These are phyloP conservation scores for Fragaria ananassa DNA, from an alignment of 306 rosid species.

Conservation along the genomic window DNA sequence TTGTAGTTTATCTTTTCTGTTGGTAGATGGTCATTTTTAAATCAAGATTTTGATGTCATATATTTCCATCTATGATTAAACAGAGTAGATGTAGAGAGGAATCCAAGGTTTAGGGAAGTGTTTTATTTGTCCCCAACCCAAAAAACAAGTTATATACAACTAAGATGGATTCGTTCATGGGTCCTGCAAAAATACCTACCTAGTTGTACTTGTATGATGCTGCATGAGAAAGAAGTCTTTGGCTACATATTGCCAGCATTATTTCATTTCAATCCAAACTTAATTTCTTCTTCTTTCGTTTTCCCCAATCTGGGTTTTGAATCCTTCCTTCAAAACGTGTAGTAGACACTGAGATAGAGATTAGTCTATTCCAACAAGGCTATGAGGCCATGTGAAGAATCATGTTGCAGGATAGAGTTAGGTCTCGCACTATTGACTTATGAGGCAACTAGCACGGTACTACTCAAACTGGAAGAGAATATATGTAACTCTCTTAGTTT, in stretches of 20 bases:
- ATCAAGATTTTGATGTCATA: not conserved
- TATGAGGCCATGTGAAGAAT: conserved; percentile 16
- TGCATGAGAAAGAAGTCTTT: conserved; percentile 1
- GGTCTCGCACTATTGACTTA: conserved; percentile 32
- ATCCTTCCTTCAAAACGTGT: not conserved
- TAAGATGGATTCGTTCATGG: not conserved
- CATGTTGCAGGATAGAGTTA: conserved; percentile 26
- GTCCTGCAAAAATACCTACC: not conserved
- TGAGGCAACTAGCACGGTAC: not conserved
- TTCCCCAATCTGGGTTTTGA: not conserved
- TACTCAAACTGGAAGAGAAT: not conserved
- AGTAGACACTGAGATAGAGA: not conserved
- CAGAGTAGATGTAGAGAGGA: not conserved
- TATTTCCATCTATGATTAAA: not conserved
- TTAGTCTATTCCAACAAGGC: not conserved
- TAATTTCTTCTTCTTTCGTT: not conserved
- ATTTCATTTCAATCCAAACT: not conserved
- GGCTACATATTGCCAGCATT: not conserved
- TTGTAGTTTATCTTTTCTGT: too few relatives aligned
- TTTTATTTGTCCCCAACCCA: not conserved
- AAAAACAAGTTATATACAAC: not conserved
- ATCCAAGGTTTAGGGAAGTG: not conserved
- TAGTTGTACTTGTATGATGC: not conserved
- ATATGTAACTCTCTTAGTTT: not conserved
- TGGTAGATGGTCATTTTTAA: not conserved